These are phyloP conservation scores for Colletotrichum eremochloae DNA, from an alignment of 2,329 filamentous ascomycete genomes.

Conservation along the genomic window DNA sequence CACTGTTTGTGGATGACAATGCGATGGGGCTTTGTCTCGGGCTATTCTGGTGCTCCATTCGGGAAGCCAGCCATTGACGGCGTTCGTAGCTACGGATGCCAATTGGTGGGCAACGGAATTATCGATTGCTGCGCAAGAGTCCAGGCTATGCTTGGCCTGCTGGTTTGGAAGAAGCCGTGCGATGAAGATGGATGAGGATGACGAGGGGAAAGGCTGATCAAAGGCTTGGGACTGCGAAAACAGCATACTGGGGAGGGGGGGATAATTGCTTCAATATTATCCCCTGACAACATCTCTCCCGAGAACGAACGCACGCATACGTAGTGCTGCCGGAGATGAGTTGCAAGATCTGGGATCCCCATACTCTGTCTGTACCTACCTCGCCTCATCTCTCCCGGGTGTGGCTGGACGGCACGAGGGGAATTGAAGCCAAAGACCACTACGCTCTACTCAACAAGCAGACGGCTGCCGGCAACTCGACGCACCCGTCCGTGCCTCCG, in stretches of 20 bases:
- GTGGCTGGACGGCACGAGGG: neutral
- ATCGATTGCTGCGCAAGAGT: neutral
- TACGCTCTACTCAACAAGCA: neutral
- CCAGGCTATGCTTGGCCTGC: neutral
- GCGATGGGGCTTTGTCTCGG: conserved; percentile 13
- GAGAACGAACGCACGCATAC: neutral
- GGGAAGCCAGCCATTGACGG: too few species aligned
- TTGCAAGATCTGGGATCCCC: conserved; percentile 1
- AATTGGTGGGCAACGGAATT: too few species aligned
- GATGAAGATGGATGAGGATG: neutral
- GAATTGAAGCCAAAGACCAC: neutral
- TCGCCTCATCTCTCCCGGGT: neutral
- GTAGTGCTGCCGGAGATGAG: neutral
- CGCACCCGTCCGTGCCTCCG: neutral
- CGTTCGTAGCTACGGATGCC: neutral
- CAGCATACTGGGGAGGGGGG: neutral
- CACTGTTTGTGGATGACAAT: neutral
- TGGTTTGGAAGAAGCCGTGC: accelerated
- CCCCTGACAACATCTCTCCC: neutral
- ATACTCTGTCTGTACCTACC: neutral
- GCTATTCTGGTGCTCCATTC: conserved; percentile 1
- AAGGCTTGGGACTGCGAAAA: conserved; percentile 10
- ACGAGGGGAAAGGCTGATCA: neutral
- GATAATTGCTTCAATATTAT: neutral
- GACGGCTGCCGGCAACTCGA: conserved; percentile 3